phyloP scores from a whole-genome alignment of 257 asterid genomes.

The Solanum sitiens region DNA sequence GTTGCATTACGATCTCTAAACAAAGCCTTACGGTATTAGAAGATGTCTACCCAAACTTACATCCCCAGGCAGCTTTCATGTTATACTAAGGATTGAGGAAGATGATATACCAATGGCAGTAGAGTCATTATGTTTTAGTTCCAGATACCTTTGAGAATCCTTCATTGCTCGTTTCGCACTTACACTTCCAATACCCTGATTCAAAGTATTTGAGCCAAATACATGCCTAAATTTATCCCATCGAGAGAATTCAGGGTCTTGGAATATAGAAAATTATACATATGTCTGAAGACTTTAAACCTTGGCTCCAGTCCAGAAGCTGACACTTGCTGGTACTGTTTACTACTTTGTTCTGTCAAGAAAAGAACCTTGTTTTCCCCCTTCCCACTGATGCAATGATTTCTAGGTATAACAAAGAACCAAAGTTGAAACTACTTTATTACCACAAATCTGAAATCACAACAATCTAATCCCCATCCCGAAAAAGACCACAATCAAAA shows the following conservation, averaged over 20 bases:
- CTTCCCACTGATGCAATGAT: background rate
- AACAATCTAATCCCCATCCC: background rate
- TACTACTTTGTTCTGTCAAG: background rate
- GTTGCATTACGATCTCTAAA: background rate
- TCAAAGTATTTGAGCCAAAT: background rate
- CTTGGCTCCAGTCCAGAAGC: background rate
- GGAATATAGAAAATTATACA: background rate
- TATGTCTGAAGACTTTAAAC: background rate
- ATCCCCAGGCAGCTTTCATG: background rate
- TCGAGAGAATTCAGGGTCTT: background rate
- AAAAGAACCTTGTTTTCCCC: background rate
- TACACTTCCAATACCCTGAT: background rate
- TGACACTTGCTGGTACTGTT: background rate
- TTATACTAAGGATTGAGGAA: background rate
- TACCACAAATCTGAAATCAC: background rate
- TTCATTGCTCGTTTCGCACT: background rate
- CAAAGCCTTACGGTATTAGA: background rate
- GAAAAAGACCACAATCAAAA: background rate
- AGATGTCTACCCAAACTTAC: background rate
- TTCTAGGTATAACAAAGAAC: background rate
- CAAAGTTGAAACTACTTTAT: background rate
- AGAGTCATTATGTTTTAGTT: background rate
- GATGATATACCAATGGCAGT: background rate
- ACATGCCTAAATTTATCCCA: background rate
- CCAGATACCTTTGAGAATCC: background rate